Base-by-base conservation (phyloP, 352 stramenopile species). In the Lagenidium giganteum region DNA sequence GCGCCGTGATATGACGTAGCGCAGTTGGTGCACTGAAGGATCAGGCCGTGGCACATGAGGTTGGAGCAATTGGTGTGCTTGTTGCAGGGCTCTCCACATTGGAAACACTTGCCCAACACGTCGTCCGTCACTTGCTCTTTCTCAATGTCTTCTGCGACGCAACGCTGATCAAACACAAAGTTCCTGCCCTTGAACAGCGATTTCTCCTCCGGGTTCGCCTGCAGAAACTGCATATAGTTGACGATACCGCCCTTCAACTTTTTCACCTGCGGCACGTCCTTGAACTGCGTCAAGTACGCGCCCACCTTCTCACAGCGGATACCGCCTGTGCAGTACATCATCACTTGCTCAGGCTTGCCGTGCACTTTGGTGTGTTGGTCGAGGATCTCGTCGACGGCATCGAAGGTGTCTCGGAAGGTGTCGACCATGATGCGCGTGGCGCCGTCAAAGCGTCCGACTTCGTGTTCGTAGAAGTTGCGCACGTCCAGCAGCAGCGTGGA, bases 101-200 rank as follows among this genome's bases (percentile, higher is more conserved):
- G 70, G 25, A 76, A 85, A 25, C 76, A 88, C 21, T 53, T 40
- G 35, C 70, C 72, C 41, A 88, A 47, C n/a, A 88, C 60, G 22
- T 88, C 73, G 8, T 48, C 38, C 11, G 76, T 86, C 54, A 86
- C 64, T 42, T 73, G 46, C 33, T 84, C 65, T 13, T 59, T 64
- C 36, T 51, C 45, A 2, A 37, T 58, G 14, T 66, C 52, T 11
- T 65, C 48, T 2, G 50, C 60, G 18, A 85, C 72, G 39, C 72
- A 85, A 2, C 76, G 76, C 51, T 88, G 76, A 51, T 88, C 76
- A 42, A 86, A 88, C 49, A 88, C 76, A 47, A 86, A 88, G 53
- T 84, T 86, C 46, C 79, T 83, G 18, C 72, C 75, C 42, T 58
- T 58, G 45, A 75, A 75, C 29, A 69, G 23, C 21, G 57, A 55